Evolutionary conservation across 305 asterid genomes (phyloP), one percentile per base, ranked within the genome.

Genomic region (Solanum hybrid): DNA sequence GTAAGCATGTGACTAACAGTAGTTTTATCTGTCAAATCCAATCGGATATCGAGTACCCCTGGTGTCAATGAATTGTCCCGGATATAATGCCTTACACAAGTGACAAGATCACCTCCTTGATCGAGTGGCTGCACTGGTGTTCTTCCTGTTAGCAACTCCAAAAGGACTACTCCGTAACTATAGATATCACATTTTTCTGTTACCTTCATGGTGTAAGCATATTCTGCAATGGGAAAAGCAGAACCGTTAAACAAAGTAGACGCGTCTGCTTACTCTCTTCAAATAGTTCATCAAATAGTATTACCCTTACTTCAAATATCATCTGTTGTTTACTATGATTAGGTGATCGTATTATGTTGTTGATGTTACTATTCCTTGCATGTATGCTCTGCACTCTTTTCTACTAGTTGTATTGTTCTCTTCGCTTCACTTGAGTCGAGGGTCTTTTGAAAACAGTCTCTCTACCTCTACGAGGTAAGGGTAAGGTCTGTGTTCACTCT

Each of bases 121-220:
- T 79, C 89, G 15, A 88, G 42, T 45, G 86, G 29, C 35, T 75
- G 85, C 6, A 73, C 86, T 0, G 89, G 56, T 60, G 75, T 40
- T 88, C 69, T 81, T 29, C 90, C 90, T 0, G 90, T 81, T 82
- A 89, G 78, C 45, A 89, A 13, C 86, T 89, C 90, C 7, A 89
- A 31, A 5, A 89, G 88, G 8, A 89, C 90, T 11, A 89, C 90
- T 17, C 90, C 90, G 5, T 81, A 89, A 19, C 90, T 89, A 38
- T 89, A 89, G 80, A 89, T 78, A 31, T 89, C 90, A 19, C 88
- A 72, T 11, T 85, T 89, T 29, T 89, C 90, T 37, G 90, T 69
- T 22, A 89, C 87, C 51, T 86, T 37, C 69, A 82, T 73, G 9
- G 90, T 81, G 66, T 82, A 80, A 26, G 90, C 90, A 89, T 89